Conservation (phyloP, 768 basidiomycete genomes). For the Leccinum aurantiacum region DNA sequence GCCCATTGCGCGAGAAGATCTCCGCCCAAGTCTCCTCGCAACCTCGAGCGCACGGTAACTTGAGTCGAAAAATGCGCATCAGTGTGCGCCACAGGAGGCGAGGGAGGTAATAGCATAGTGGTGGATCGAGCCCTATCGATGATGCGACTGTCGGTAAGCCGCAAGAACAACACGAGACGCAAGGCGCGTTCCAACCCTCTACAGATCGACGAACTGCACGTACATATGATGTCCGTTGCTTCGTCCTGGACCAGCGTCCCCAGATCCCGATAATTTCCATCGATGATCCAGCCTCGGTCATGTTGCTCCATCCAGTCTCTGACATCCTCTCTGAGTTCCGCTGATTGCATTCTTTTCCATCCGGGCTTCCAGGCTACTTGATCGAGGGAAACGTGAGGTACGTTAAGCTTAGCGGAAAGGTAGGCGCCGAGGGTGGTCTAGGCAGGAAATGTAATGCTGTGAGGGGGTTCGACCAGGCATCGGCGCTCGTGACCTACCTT, state of each 20-base stretch:
- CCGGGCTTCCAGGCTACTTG: slow-evolving; percentile 48
- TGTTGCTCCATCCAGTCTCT: slow-evolving; percentile 21
- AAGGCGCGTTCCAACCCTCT: not conserved
- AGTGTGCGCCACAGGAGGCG: slow-evolving; percentile 55
- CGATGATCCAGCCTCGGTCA: slow-evolving; percentile 51
- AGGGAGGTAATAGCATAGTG: slow-evolving; percentile 58
- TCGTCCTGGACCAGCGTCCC: slow-evolving; percentile 37
- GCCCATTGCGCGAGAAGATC: slow-evolving; percentile 47
- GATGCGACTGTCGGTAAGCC: not conserved
- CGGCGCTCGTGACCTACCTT: slow-evolving; percentile 35
- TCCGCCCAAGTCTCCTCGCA: slow-evolving; percentile 44
- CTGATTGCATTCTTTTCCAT: slow-evolving; percentile 38
- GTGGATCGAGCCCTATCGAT: slow-evolving; percentile 66
- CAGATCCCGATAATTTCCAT: slow-evolving; percentile 45
- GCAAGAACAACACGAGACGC: not conserved
- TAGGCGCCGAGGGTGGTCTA: slow-evolving; percentile 49
- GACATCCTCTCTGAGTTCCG: slow-evolving; percentile 27
- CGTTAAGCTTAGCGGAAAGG: slow-evolving; percentile 42
- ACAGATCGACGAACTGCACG: slow-evolving; percentile 14
- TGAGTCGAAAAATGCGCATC: slow-evolving; percentile 40
- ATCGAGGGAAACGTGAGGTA: slow-evolving; percentile 54
- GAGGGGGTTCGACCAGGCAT: not conserved
- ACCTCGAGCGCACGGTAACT: slow-evolving; percentile 46
- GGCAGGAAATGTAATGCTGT: not conserved
- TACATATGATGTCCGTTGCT: slow-evolving; percentile 56